Evolutionary conservation across 805 yeast species (phyloP).

Genomic region (Lipomyces orientalis): DNA sequence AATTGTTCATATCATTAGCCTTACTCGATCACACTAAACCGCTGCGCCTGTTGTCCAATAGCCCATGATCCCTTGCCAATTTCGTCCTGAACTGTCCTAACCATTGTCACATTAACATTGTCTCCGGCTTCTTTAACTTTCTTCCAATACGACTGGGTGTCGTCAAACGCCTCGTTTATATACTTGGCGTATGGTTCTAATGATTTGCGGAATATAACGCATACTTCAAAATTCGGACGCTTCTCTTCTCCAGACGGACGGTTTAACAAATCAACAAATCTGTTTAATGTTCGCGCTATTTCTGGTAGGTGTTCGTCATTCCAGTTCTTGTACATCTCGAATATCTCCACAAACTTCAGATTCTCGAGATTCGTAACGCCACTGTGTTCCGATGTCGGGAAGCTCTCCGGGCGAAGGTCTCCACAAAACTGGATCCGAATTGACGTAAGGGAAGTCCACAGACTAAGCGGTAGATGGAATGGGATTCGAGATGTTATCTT

Average conservation of each 20-base stretch:
- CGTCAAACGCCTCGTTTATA: constrained; percentile 18
- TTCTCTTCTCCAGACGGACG: background rate
- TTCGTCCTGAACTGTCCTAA: background rate
- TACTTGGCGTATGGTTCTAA: constrained; percentile 22
- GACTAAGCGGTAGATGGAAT: constrained; percentile 14
- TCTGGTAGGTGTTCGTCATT: background rate
- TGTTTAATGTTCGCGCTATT: background rate
- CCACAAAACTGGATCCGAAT: constrained; percentile 20
- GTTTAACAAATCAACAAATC: background rate
- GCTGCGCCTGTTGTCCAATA: background rate
- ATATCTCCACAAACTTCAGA: constrained; percentile 1
- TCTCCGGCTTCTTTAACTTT: background rate
- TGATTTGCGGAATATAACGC: constrained; percentile 11
- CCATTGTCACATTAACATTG: background rate
- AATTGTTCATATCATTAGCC: background rate
- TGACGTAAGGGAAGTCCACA: constrained; percentile 22
- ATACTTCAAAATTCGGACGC: constrained; percentile 5
- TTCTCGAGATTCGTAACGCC: constrained; percentile 4
- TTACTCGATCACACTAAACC: background rate
- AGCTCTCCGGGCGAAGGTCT: background rate
- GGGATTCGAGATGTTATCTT: constrained; percentile 11
- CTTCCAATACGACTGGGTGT: background rate
- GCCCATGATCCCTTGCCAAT: background rate
- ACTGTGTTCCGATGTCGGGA: constrained; percentile 1
- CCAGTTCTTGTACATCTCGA: constrained; percentile 11